phyloP scores from a whole-genome alignment of 176 grass and related monocot genomes.

The Rhipidocladum racemiflorum region DNA sequence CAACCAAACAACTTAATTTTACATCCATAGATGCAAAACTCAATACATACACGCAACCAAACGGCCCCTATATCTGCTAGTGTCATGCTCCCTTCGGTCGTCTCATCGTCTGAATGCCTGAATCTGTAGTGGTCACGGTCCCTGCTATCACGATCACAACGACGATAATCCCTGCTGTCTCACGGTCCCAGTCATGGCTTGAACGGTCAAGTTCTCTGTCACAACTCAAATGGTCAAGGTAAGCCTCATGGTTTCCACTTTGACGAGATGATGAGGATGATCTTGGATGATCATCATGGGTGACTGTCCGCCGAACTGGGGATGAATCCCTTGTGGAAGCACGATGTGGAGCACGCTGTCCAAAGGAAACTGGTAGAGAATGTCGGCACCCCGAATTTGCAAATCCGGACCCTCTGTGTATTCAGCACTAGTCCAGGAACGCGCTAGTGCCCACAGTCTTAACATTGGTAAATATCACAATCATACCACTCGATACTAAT shows the following conservation, averaged over 20 bases:
- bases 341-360: constrained; percentile 89
- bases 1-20: no score
- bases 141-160: constrained; percentile 34
- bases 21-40: no score
- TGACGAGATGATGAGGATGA: constrained; percentile 32
- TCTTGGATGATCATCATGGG: constrained; percentile 30
- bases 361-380: constrained; percentile 87
- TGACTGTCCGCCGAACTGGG: constrained; percentile 54
- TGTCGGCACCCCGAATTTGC: no score
- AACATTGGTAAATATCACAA: no score
- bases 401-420: no score
- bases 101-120: constrained; percentile 33
- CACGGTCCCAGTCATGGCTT: constrained; percentile 8
- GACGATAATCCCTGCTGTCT: constrained; percentile 31
- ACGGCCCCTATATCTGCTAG: constrained; percentile 40
- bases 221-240: constrained; percentile 1
- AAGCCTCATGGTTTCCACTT: constrained; percentile 15
- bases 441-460: no score
- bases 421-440: no score
- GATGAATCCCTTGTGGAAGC: constrained; percentile 85
- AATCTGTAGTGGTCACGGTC: constrained; percentile 42
- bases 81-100: constrained; percentile 38
- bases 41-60: no score
- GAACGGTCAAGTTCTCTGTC: constrained; percentile 13
- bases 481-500: no score